Evolutionary conservation across 2,329 filamentous ascomycete genomes (phyloP), one percentile per base, ranked within the genome.

Genomic region (Aspergillus puulaauensis): DNA sequence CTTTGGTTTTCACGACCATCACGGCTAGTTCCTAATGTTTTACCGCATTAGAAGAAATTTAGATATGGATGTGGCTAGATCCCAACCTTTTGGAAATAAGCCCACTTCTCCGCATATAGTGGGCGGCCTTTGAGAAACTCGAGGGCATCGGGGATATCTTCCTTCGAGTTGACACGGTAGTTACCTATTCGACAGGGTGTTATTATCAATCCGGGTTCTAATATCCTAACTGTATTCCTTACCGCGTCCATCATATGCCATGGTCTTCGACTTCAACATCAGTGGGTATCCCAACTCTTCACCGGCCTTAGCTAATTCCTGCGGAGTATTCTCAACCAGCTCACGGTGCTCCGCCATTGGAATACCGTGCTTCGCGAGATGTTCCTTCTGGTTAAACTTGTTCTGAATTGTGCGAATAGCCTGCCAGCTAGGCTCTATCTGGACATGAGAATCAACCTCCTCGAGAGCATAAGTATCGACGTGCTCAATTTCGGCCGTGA

Each of bases 401-500:
- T 98, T 91, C 79, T 97, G 93, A 68, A 98, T 96, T 17, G 89
- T 86, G 31, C 91, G 85, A 54, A 98, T 83, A 2, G 93, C 96
- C 76, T 86, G 85, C 89, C 91, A 96, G 59, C 87, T 90, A 1
- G 93, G 92, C 70, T 96, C 86, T 2, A 91, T 82, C 41, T 86
- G 80, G 43, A 89, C 83, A 62, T 84, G 77, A 4, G 89, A 85
- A 35, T 87, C 72, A 57, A 97, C 86, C 70, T 96, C 90, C 75
- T 96, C 91, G 4, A 97, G 83, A 23, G 95, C 88, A 53, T 91
- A 82, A n/a, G 91, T 95, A 74, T 97, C 86, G 58, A 97, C 89
- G 76, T 97, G 93, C 80, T 98, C 93, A 63, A 96, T 97, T 76
- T 98, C 93, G 14, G 96, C 90, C 0, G 92, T 97, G 60, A 97